Evolutionary conservation across 257 asterid genomes (phyloP), one percentile per base, ranked within the genome.

Genomic region (Fraxinus excelsior): DNA sequence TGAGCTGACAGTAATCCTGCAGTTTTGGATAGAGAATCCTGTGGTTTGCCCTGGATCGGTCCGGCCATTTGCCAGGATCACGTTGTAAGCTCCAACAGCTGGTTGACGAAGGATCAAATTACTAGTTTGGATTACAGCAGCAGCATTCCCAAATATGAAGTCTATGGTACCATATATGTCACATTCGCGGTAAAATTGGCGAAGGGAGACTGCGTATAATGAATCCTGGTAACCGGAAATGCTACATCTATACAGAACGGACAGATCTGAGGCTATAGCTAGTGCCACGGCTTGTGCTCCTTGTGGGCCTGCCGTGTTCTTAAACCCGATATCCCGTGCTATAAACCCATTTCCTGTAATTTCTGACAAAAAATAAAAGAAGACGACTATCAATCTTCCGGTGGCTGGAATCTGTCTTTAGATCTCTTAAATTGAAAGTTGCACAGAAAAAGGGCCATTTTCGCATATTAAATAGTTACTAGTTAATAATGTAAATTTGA

Each of bases 201-300:
- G 86, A 35, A 82, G 82, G 78, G 86, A 51, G 16, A 49, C 44
- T 0, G 88, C 86, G 34, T 82, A 85, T 14, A 85, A 28, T 0
- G 88, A 82, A 32, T 85, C 88, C 44, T 85, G 88, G 70, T 85
- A 82, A 31, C 88, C 88, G 0, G 74, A 69, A 49, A 85, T 80
- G 26, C 84, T 82, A 37, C 88, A 85, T 32, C 82, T 32, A 79
- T 76, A 79, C 21, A 85, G 25, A 0, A 77, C 86, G 6, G 86
- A 68, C 26, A 31, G 80, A 74, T 85, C 88, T 12, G 88, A 82
- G n/a, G 86, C 82, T 0, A 82, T 67, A 2, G 28, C 5, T 4
- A 85, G 76, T 5, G 88, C 88, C 34, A 85, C 79, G 2, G 88
- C 86, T 71, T 85, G 88, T 0, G 67, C 37, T 3, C 77, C 88